A percentile compares a stretch with the other conserved stretches of the same genome.
Conservation (phyloP, 1,284 basidiomycete species). For the Fomitopsis betulina region DNA sequence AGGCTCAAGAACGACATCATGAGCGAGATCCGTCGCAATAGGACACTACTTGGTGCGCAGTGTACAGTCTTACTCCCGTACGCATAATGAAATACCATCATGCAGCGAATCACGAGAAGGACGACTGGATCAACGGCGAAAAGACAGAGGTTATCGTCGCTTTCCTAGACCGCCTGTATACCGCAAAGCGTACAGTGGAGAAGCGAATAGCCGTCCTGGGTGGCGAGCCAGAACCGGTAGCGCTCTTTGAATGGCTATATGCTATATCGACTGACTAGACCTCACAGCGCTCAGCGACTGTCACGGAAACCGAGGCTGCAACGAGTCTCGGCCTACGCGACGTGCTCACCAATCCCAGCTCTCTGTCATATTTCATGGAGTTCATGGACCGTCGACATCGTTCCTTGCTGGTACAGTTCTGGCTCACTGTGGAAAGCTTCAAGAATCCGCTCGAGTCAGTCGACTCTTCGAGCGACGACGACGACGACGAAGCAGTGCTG, state of each 20-base stretch:
- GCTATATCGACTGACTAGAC: not conserved
- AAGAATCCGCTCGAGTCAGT: conserved; percentile 91
- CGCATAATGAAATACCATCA: not conserved
- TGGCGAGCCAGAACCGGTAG: conserved; percentile 58
- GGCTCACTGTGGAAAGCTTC: conserved; percentile 95
- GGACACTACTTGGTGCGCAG: conserved; percentile 58
- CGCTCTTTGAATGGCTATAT: not conserved
- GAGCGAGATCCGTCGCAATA: conserved; percentile 80
- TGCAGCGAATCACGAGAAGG: conserved; percentile 75
- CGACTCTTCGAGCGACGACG: conserved; percentile 65
- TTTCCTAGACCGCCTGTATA: conserved; percentile 85
- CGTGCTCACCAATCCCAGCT: conserved; percentile 82
- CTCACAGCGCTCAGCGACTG: conserved; percentile 5
- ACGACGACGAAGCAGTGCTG: conserved; percentile 63
- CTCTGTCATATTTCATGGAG: conserved; percentile 95
- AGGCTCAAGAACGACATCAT: conserved; percentile 89
- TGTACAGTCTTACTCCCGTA: not conserved
- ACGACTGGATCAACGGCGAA: conserved; percentile 80
- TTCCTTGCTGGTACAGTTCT: conserved; percentile 90
- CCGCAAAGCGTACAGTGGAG: conserved; percentile 83
- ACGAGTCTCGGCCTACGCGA: conserved; percentile 53
- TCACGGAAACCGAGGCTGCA: conserved; percentile 20
- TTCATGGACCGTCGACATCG: conserved; percentile 91
- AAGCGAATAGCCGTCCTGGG: conserved; percentile 80
- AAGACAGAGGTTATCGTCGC: conserved; percentile 81